These are phyloP conservation scores for Hordeum pubiflorum DNA, from an alignment of 202 grass and related monocot species.

Conservation along the genomic window DNA sequence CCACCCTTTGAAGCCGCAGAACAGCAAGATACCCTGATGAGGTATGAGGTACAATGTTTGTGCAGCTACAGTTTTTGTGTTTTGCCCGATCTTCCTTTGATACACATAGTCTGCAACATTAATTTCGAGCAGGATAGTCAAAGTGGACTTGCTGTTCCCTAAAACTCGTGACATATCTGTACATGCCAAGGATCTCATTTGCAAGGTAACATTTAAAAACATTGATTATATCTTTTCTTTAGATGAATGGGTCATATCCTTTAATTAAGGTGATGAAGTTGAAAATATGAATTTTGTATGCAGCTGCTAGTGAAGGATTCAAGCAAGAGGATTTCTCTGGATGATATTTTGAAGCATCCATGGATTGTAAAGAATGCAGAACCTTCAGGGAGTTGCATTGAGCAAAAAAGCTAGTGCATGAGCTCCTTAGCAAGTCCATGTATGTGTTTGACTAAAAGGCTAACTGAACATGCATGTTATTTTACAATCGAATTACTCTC, in stretches of 20 bases:
- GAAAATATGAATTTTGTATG: constrained; percentile 12
- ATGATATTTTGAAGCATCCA: constrained; percentile 79
- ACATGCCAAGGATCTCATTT: constrained; percentile 87
- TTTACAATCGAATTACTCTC: background rate
- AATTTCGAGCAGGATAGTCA: constrained; percentile 62
- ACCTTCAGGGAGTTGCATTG: constrained; percentile 63
- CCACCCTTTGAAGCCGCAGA: constrained; percentile 89
- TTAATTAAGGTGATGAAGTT: background rate
- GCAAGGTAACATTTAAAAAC: constrained; percentile 39
- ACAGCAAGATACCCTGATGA: constrained; percentile 57
- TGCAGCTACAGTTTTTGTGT: background rate
- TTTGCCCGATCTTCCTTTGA: background rate
- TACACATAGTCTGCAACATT: background rate
- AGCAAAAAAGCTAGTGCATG: constrained; percentile 17
- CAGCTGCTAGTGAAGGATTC: constrained; percentile 96
- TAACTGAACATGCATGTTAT: background rate
- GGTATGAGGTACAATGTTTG: constrained; percentile 22
- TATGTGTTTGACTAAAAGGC: background rate
- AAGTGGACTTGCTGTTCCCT: constrained; percentile 77
- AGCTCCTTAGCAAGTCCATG: background rate
- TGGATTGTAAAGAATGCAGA: constrained; percentile 87
- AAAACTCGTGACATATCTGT: constrained; percentile 45
- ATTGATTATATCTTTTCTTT: background rate
- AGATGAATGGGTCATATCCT: background rate
- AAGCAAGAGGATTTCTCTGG: constrained; percentile 70